Conservation (phyloP, 2,329 filamentous ascomycete genomes). For the Sarocladiaceae sp. region DNA sequence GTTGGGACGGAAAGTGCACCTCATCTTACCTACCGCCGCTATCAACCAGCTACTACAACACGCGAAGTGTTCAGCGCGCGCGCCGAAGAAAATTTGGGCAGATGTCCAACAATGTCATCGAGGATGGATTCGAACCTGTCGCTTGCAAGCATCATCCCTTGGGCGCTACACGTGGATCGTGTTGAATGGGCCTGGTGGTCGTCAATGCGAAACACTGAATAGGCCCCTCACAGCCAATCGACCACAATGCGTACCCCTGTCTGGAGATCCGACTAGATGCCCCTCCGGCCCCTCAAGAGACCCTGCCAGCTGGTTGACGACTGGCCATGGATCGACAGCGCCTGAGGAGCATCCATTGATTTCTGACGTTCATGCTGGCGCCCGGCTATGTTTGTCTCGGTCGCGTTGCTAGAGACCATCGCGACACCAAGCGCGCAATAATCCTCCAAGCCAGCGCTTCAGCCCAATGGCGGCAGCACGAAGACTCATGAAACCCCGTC, state of each 20-base stretch:
- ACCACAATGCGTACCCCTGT: background rate
- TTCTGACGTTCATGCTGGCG: background rate
- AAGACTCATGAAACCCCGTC: constrained; percentile 1
- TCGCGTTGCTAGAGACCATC: background rate
- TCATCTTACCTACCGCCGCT: too few species aligned
- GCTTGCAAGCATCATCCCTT: background rate
- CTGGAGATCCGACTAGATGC: constrained; percentile 2
- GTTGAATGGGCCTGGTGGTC: background rate
- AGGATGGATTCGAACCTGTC: background rate
- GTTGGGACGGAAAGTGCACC: too few species aligned
- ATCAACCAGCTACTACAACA: too few species aligned
- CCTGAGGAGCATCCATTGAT: background rate
- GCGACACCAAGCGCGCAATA: constrained; percentile 1
- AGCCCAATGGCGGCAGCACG: background rate
- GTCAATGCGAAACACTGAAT: constrained; percentile 9
- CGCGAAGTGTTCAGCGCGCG: background rate
- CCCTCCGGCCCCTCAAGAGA: constrained; percentile 6
- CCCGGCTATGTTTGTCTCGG: background rate
- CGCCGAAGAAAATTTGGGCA: background rate
- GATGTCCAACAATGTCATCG: background rate
- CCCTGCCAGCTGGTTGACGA: background rate
- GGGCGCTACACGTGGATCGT: constrained; percentile 4
- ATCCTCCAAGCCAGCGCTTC: background rate
- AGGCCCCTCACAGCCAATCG: constrained; percentile 3
- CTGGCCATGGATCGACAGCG: background rate